Evolutionary conservation across 805 yeast genomes (phyloP).

Genomic region (Yamadazyma paraphyllophila): DNA sequence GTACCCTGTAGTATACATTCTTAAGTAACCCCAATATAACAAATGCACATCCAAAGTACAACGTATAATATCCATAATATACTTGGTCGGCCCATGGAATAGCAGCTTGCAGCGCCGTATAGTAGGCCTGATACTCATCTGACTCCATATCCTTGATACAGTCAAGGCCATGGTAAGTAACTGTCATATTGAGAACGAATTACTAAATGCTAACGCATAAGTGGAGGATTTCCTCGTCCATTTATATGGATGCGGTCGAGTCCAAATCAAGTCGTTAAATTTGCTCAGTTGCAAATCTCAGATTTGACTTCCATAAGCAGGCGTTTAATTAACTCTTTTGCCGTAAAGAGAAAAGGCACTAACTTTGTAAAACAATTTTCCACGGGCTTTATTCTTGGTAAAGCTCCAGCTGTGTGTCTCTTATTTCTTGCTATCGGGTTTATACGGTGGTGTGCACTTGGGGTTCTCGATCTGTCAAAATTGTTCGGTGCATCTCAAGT

Average conservation of each 20-base stretch:
- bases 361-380: neutral
- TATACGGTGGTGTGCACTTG: too few relatives aligned
- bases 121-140: constrained; percentile 19
- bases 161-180: constrained; percentile 33
- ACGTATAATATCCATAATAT: constrained; percentile 35
- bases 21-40: constrained; percentile 34
- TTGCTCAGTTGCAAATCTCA: neutral
- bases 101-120: constrained; percentile 27
- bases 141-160: constrained; percentile 33
- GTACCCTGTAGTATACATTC: constrained; percentile 23
- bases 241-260: too few relatives aligned
- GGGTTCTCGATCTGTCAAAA: too few relatives aligned
- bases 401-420: too few relatives aligned
- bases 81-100: constrained; percentile 27
- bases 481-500: too few relatives aligned
- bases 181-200: constrained; percentile 6
- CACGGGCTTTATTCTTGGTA: too few relatives aligned
- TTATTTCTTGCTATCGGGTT: too few relatives aligned
- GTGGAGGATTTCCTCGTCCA: neutral
- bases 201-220: neutral
- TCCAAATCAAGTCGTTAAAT: too few relatives aligned
- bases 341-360: neutral
- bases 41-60: constrained; percentile 40
- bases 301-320: neutral
- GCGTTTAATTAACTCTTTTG: constrained; percentile 2